phyloP scores from a whole-genome alignment of 2,329 filamentous ascomycete genomes.

The Fusarium tjaetaba region DNA sequence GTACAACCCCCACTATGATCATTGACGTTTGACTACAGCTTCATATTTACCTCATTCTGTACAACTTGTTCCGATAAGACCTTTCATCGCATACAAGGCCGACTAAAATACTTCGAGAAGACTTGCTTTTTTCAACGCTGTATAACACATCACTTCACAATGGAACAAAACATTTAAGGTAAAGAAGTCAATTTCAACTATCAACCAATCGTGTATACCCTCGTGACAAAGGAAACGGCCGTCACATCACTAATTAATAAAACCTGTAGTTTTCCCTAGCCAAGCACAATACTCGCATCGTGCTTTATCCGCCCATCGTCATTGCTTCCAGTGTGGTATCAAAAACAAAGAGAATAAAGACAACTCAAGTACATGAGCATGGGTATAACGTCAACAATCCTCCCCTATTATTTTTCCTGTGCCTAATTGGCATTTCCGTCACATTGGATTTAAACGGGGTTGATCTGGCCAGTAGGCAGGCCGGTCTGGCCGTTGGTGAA shows the following conservation, averaged over 20 bases:
- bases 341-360: conserved; percentile 32
- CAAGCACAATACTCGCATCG: conserved; percentile 15
- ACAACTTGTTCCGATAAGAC: background rate
- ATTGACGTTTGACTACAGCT: background rate
- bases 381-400: conserved; percentile 40
- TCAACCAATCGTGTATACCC: conserved; percentile 25
- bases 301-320: conserved; percentile 27
- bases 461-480: conserved; percentile 20
- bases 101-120: rapidly evolving
- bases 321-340: conserved; percentile 36
- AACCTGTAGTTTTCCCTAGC: conserved; percentile 17
- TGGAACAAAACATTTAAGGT: background rate
- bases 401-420: conserved; percentile 4
- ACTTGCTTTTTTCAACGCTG: too few species aligned
- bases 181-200: conserved; percentile 35
- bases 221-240: conserved; percentile 36
- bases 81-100: background rate
- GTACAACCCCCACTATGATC: background rate
- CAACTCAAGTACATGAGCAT: conserved; percentile 31
- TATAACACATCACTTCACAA: too few species aligned
- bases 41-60: background rate
- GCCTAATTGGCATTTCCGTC: background rate
- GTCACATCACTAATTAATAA: conserved; percentile 25
- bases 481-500: conserved; percentile 8
- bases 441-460: conserved; percentile 30